Evolutionary conservation across 1,284 basidiomycete species (phyloP), one percentile per base, ranked within the genome.

Genomic region (Cutaneotrichosporon arboriforme): DNA sequence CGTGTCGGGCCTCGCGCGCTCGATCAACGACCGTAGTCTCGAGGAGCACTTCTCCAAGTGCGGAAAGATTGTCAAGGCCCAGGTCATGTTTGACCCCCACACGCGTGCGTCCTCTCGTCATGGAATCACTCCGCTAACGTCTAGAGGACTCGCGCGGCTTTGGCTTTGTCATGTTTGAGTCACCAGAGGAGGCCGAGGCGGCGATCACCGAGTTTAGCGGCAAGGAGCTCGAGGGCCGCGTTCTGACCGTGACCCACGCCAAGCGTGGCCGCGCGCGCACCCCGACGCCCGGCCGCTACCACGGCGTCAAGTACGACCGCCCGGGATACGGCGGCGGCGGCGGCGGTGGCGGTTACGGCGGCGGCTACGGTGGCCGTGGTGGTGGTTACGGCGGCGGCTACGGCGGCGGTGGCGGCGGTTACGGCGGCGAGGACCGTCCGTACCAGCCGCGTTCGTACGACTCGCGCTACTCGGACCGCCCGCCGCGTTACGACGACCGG

Each of bases 81-180:
- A 90, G 56, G 86, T 97, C 75, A 97, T 97, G 90, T 87, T 87
- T 68, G 94, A 98, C 78, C 93, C 94, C 23, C 94, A 97, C 77
- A 86, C 87, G 57, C 86, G 90, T 70, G 46, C 17, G 69, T 67
- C 14, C n/a, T 10, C 4, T 5, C 13, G 7, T 4, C 10, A 3
- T 33, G 15, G 9, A n/a, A 8, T 21, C 9, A 17, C 42, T 41
- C 4, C 41, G 22, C 35, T 52, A 26, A 52, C 47, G 15, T 13
- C 2, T 51, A 73, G 70, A 67, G 66, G 93, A 97, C 69, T 92
- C 91, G 51, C 89, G 94, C 68, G 94, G 93, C 36, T 97, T 98
- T 66, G 94, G 90, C 41, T 98, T 98, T 75, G 94, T 98, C 68
- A 97, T 91, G 52, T 93, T 94, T 85, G 88, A 90, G 71, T 81